Conservation (phyloP, 805 yeast species). For the Yamadazyma paraphyllophila region DNA sequence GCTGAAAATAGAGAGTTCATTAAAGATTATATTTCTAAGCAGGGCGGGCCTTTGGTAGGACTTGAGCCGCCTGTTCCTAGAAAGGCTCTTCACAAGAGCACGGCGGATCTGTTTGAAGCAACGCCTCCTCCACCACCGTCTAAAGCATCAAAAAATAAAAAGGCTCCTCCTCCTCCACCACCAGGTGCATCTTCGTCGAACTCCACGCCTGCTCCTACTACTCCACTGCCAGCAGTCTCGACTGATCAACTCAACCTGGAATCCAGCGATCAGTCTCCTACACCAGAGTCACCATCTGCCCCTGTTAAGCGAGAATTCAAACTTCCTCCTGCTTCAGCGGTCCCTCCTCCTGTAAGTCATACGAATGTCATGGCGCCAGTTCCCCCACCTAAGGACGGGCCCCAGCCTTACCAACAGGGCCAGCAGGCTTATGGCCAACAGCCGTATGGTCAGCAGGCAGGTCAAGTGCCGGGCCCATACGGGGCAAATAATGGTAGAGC, state of each 20-base stretch:
- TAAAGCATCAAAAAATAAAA: constrained; percentile 20
- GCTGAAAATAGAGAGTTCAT: constrained; percentile 82
- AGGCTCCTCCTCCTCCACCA: constrained; percentile 44
- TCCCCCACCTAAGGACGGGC: constrained; percentile 13
- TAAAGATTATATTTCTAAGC: constrained; percentile 69
- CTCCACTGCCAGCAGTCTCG: constrained; percentile 16
- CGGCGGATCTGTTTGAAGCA: not conserved
- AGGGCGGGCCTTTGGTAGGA: constrained; percentile 79
- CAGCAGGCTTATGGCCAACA: not conserved
- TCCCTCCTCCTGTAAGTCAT: constrained; percentile 27
- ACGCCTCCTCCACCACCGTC: constrained; percentile 1
- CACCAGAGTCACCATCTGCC: constrained; percentile 13
- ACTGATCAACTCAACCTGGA: constrained; percentile 10
- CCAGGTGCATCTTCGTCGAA: constrained; percentile 11
- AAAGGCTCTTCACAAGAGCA: constrained; percentile 34
- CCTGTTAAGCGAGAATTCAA: constrained; percentile 25
- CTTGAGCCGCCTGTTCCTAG: constrained; percentile 83
- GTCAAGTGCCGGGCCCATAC: not conserved
- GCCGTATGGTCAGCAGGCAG: not conserved
- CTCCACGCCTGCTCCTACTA: constrained; percentile 16
- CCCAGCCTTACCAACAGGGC: too few relatives aligned
- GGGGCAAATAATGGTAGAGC: constrained; percentile 14
- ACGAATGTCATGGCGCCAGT: constrained; percentile 20
- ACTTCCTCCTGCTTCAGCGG: constrained; percentile 34
- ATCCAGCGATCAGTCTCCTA: constrained; percentile 15